Evolutionary conservation across 768 basidiomycete genomes (phyloP), one percentile per base, ranked within the genome.

Genomic region (Auriscalpium orientale): DNA sequence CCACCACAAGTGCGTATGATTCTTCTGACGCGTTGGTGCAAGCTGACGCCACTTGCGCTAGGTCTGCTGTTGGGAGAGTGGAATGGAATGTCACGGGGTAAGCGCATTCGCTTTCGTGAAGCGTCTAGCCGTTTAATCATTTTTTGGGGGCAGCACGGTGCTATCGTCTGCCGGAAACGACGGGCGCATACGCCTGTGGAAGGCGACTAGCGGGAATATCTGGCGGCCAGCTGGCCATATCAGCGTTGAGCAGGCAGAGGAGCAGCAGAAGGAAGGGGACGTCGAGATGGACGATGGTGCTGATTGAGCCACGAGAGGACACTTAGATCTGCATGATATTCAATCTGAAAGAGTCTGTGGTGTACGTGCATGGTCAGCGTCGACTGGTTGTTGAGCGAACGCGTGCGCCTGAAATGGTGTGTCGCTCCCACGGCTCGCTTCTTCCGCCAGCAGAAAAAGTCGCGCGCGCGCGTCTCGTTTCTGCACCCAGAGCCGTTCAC

Each of bases 41-140:
- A 36, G 49, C n/a, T 33, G 35, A 11, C 22, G 0, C 22, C 11
- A 20, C 36, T 46, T 59, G 55, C 46, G 49, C 50, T 57, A 89
- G 88, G 59, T 84, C 87, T 0, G 79, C 85, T 4, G 81, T 95
- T 10, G 86, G 87, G 2, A 78, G 86, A 62, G 94, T 99, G 0
- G 94, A 95, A 67, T 98, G 95, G 92, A 95, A 95, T 67, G 84
- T 94, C 49, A 89, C 86, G 36, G 89, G 89, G 87, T 90, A 60
- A 34, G 70, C 63, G 58, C 21, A 40, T 51, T 49, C 46, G 28
- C 36, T 34, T 13, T n/a, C 35, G 28, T 20, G 16, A 36, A 13
- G 22, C 12, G 18, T 20, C 35, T 57, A 43, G 21, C 44, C 20
- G 33, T 51, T 13, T 40, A 40, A 45, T 61, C 10, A 58, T 37